Percentiles rank a stretch among this genome's conserved stretches.
phyloP scores from a whole-genome alignment of 2,329 filamentous ascomycete genomes.

The Scedosporium aurantiacum region DNA sequence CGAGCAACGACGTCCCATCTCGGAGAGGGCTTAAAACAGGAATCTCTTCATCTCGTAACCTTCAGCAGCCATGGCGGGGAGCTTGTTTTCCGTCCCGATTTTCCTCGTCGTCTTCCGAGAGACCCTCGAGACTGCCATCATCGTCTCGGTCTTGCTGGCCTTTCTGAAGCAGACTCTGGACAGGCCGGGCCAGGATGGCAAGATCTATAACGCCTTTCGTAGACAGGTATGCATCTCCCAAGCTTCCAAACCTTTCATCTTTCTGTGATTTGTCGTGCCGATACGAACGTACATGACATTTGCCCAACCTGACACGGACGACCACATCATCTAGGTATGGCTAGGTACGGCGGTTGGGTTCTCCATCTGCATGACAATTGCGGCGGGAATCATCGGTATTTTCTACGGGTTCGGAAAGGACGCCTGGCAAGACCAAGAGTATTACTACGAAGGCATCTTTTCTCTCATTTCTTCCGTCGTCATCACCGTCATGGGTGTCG shows the following conservation, averaged over 20 bases:
- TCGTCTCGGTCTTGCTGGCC: constrained; percentile 72
- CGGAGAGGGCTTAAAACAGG: background rate
- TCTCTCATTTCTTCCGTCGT: constrained; percentile 58
- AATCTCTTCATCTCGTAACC: too few species aligned
- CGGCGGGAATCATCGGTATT: constrained; percentile 57
- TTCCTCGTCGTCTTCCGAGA: constrained; percentile 91
- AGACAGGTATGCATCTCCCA: background rate
- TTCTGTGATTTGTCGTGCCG: constrained; percentile 30
- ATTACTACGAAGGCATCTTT: constrained; percentile 65
- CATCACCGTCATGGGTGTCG: constrained; percentile 62
- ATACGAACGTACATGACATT: background rate
- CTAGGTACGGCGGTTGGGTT: constrained; percentile 51
- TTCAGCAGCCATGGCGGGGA: constrained; percentile 39
- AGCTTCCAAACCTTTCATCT: background rate
- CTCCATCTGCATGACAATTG: constrained; percentile 53
- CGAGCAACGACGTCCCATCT: background rate
- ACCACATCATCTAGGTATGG: constrained; percentile 52
- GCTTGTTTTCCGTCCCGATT: constrained; percentile 67
- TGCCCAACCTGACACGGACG: background rate
- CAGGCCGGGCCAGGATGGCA: background rate
- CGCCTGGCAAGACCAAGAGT: constrained; percentile 49
- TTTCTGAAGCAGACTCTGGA: constrained; percentile 71
- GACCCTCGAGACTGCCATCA: constrained; percentile 70
- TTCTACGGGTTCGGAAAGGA: constrained; percentile 60
- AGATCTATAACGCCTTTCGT: background rate